phyloP scores from a whole-genome alignment of 768 basidiomycete species.

The Lentinula detonsa region DNA sequence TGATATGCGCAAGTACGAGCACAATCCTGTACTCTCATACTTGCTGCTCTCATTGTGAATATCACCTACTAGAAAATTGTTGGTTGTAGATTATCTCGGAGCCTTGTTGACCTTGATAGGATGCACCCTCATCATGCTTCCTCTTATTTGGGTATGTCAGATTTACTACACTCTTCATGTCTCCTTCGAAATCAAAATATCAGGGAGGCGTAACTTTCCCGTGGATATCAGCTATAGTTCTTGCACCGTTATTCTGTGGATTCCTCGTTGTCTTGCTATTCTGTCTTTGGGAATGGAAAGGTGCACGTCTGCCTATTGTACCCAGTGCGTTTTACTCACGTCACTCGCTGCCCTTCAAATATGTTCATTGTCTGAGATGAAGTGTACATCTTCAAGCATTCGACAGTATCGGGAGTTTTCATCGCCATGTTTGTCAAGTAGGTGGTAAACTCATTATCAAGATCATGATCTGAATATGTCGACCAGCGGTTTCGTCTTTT shows the following conservation, averaged over 20 bases:
- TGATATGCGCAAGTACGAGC: constrained; percentile 38
- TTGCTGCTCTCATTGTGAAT: not conserved
- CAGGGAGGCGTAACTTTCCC: constrained; percentile 70
- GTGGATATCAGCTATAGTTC: constrained; percentile 63
- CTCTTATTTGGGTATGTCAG: constrained; percentile 60
- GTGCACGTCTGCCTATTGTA: constrained; percentile 64
- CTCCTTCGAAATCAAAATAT: not conserved
- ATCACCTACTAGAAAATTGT: constrained; percentile 42
- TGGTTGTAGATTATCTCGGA: constrained; percentile 61
- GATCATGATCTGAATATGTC: not conserved
- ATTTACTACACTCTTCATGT: not conserved
- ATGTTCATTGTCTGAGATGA: not conserved
- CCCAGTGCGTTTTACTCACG: constrained; percentile 41
- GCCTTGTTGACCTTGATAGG: constrained; percentile 50
- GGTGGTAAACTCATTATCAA: constrained; percentile 8
- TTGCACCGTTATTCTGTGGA: constrained; percentile 54
- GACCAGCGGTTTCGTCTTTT: constrained; percentile 52
- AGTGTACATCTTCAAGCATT: constrained; percentile 70
- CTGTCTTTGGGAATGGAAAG: constrained; percentile 68
- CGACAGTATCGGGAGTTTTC: constrained; percentile 63
- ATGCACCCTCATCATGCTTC: constrained; percentile 59
- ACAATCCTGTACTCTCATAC: not conserved
- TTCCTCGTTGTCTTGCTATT: constrained; percentile 49
- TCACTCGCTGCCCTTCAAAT: not conserved
- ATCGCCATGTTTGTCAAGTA: constrained; percentile 66